phyloP scores from a whole-genome alignment of 208 protist genomes.

The Trypanosoma avium region DNA sequence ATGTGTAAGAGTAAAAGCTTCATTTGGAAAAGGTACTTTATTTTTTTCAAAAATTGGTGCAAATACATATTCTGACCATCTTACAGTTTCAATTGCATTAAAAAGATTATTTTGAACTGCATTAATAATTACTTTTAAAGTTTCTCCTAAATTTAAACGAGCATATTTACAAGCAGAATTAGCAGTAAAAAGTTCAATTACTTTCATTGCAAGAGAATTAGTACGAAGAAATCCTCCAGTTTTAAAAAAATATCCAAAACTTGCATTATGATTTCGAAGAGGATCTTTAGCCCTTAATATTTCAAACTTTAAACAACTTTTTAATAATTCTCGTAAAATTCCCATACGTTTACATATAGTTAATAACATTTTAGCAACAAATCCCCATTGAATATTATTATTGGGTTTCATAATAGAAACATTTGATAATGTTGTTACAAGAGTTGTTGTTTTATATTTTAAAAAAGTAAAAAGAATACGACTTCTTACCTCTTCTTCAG shows the following conservation, averaged over 20 bases:
- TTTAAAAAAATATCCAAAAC: neutral
- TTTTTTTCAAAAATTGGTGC: neutral
- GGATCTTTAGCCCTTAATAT: constrained; percentile 6
- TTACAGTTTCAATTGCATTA: neutral
- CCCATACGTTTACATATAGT: neutral
- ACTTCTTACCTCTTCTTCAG: constrained; percentile 7
- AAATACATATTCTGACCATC: constrained; percentile 1
- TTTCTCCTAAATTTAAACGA: neutral
- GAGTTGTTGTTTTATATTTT: constrained; percentile 3
- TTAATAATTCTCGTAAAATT: constrained; percentile 1
- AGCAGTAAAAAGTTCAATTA: neutral
- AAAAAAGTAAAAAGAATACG: neutral
- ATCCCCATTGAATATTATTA: constrained; percentile 4
- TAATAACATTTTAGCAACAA: constrained; percentile 3
- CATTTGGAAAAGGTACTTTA: neutral
- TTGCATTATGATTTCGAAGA: neutral
- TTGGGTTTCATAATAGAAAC: constrained; percentile 7
- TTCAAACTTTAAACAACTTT: constrained; percentile 5
- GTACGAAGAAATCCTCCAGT: constrained; percentile 21
- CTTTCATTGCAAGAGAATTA: constrained; percentile 1
- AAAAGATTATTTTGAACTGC: constrained; percentile 3
- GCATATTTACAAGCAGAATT: constrained; percentile 1
- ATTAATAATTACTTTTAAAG: neutral
- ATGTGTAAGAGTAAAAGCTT: neutral
- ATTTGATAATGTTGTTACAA: constrained; percentile 10